Percentiles rank a stretch among this genome's conserved stretches.
These are phyloP conservation scores for Trypanosomatidae sp. DNA, from an alignment of 208 protist genomes.

Conservation along the genomic window DNA sequence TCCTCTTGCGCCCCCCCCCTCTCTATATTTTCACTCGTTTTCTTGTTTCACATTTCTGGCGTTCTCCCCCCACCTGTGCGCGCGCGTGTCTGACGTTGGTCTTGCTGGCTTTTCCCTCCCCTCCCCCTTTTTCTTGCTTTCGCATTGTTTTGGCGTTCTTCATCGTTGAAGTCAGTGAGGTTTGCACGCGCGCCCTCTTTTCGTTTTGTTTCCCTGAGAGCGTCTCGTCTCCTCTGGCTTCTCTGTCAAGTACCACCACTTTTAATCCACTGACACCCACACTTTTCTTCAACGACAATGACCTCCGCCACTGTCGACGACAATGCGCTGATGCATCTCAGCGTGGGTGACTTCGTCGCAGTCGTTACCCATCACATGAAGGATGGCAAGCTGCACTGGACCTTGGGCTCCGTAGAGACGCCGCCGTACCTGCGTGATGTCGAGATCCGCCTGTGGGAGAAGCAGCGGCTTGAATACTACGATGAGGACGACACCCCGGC, in stretches of 20 bases:
- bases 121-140: neutral
- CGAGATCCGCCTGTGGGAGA: constrained; percentile 74
- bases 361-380: constrained; percentile 56
- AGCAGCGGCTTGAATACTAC: constrained; percentile 43
- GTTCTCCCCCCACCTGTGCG: neutral
- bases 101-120: neutral
- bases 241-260: neutral
- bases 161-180: neutral
- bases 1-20: neutral
- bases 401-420: constrained; percentile 69
- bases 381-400: constrained; percentile 73
- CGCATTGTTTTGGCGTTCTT: neutral
- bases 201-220: neutral
- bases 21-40: neutral
- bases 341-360: constrained; percentile 76
- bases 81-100: neutral
- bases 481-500: constrained; percentile 40
- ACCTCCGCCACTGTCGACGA: constrained; percentile 20
- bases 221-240: neutral
- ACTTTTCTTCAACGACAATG: constrained; percentile 5
- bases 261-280: neutral
- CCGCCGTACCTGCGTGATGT: constrained; percentile 72
- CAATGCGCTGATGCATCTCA: constrained; percentile 42
- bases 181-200: neutral
- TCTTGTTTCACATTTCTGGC: neutral